A percentile compares a stretch with the other conserved stretches of the same genome.
Conservation (phyloP, 257 asterid species). For the Fraxinus pennsylvanica region DNA sequence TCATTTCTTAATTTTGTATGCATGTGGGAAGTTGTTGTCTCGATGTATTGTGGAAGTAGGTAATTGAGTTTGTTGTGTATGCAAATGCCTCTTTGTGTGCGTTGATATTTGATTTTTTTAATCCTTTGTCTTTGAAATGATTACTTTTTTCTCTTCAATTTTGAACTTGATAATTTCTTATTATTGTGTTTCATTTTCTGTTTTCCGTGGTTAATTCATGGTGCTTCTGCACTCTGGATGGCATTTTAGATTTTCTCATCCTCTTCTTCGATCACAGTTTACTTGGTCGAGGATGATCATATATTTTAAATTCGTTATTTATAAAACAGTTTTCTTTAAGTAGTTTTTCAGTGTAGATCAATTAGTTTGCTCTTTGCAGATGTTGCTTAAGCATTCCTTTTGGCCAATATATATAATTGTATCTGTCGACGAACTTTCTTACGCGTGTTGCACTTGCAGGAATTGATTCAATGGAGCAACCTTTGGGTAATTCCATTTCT, state of each 20-base stretch:
- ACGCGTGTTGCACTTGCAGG: slow-evolving; percentile 31
- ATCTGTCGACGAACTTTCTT: not conserved
- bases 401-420: not conserved
- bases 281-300: slow-evolving; percentile 3
- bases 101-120: not conserved
- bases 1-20: slow-evolving; percentile 13
- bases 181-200: slow-evolving; percentile 9
- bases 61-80: slow-evolving; percentile 17
- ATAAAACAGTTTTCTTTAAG: slow-evolving; percentile 15
- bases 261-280: slow-evolving; percentile 11
- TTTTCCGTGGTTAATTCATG: slow-evolving; percentile 3
- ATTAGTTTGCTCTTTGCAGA: slow-evolving; percentile 2
- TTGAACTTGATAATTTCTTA: not conserved
- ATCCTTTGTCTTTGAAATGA: slow-evolving; percentile 9
- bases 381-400: slow-evolving; percentile 3
- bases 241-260: slow-evolving; percentile 7
- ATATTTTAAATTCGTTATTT: slow-evolving; percentile 3
- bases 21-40: slow-evolving; percentile 9
- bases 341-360: slow-evolving; percentile 1
- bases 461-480: slow-evolving; percentile 48
- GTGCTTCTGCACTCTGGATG: slow-evolving; percentile 22
- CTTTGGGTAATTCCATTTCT: slow-evolving; percentile 29
- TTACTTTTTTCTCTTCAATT: not conserved
- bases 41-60: slow-evolving; percentile 15
- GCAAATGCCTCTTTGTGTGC: not conserved